These are phyloP conservation scores for Posidonia australis DNA, from an alignment of 106 monocot genomes.

Conservation along the genomic window DNA sequence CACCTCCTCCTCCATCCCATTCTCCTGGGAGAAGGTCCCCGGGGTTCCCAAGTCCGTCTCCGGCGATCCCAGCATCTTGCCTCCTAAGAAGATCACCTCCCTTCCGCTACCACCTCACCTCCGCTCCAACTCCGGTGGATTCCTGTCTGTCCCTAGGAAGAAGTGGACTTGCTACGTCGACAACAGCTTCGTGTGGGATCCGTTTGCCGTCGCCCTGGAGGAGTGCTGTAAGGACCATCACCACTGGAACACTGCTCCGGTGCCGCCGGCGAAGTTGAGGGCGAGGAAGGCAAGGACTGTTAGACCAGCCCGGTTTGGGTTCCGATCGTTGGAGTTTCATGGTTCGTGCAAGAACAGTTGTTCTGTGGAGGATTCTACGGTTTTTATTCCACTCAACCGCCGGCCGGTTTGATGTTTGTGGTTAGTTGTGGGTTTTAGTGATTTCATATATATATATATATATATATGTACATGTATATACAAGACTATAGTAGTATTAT, in stretches of 20 bases:
- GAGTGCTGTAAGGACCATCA: slow-evolving; percentile 15
- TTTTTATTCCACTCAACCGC: not conserved
- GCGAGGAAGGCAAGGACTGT: not conserved
- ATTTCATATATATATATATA: too few relatives aligned
- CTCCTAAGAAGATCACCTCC: not conserved
- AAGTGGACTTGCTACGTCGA: not conserved
- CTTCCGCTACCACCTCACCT: slow-evolving; percentile 20
- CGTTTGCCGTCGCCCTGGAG: slow-evolving; percentile 19
- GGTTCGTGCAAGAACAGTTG: slow-evolving; percentile 22
- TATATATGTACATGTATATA: too few relatives aligned
- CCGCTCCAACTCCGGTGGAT: not conserved
- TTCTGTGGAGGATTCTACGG: slow-evolving; percentile 12
- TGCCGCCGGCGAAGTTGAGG: not conserved
- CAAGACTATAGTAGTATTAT: too few relatives aligned
- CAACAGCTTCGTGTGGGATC: slow-evolving; percentile 4
- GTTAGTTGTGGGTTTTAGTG: not conserved
- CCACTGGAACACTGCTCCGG: not conserved
- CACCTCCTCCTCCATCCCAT: slow-evolving; percentile 18
- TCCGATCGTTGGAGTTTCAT: not conserved
- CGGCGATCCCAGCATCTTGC: not conserved
- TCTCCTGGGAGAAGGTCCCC: slow-evolving; percentile 39
- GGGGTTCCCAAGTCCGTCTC: slow-evolving; percentile 25
- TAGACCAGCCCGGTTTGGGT: not conserved
- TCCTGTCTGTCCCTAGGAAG: not conserved
- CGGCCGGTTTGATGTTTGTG: not conserved